Percentiles rank a stretch among this genome's conserved stretches.
Conservation (phyloP, 805 yeast genomes). For the Spathaspora sp. region DNA sequence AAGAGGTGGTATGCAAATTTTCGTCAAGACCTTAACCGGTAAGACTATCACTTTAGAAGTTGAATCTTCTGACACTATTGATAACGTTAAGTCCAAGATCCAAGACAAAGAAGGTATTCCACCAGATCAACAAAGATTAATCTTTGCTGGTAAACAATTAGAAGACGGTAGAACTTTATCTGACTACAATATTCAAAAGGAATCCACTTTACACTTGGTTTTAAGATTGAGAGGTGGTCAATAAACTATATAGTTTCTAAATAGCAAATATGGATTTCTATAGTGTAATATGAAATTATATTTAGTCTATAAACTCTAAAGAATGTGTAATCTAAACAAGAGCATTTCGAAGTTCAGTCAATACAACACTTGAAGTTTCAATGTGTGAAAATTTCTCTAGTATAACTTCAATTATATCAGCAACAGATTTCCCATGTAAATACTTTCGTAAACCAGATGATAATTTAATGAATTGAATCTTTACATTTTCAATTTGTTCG, state of each 20-base stretch:
- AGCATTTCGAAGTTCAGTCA: conserved; percentile 20
- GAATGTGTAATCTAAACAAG: background rate
- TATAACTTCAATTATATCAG: conserved; percentile 11
- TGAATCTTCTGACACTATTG: conserved; percentile 98
- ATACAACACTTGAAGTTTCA: conserved; percentile 49
- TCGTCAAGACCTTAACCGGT: conserved; percentile 99
- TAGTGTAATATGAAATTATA: background rate
- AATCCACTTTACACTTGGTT: conserved; percentile 94
- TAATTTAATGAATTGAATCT: conserved; percentile 44
- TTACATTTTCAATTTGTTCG: conserved; percentile 55
- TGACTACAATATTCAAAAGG: conserved; percentile 99
- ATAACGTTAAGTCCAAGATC: conserved; percentile 97
- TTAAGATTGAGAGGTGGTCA: conserved; percentile 90
- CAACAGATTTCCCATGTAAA: conserved; percentile 12
- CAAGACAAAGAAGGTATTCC: conserved; percentile 99
- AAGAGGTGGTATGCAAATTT: conserved; percentile 96
- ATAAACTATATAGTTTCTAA: conserved; percentile 20
- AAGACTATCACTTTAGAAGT: conserved; percentile 99
- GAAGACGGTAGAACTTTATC: conserved; percentile 99
- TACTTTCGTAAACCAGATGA: conserved; percentile 18
- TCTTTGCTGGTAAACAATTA: conserved; percentile 99
- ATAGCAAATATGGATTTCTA: background rate
- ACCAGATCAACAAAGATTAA: conserved; percentile 99
- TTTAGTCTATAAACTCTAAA: background rate
- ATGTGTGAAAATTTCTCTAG: conserved; percentile 15